Conservation (phyloP, 176 grass and related monocot species). For the Elymus sibiricus region DNA sequence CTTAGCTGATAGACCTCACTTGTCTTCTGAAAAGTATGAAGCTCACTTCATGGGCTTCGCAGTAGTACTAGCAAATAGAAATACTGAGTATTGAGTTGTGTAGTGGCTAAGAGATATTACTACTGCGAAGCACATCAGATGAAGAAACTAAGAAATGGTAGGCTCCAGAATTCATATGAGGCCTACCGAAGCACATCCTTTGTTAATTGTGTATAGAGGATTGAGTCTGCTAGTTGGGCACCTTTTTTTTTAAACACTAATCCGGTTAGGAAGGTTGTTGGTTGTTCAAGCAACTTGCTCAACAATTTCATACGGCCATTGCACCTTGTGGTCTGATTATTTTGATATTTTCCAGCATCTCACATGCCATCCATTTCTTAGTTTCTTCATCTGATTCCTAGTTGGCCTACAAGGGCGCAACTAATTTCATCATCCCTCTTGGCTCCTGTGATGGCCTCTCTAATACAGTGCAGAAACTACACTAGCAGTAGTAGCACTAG, state of each 20-base stretch:
- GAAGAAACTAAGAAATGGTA: too few species aligned
- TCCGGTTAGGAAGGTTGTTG: conserved; percentile 15
- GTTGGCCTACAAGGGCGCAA: not conserved
- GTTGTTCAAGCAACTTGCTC: conserved; percentile 17
- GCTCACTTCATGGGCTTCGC: not conserved
- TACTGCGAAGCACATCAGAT: too few species aligned
- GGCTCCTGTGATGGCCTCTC: not conserved
- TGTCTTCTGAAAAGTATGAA: not conserved
- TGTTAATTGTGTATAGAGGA: not conserved
- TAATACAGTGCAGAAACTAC: not conserved
- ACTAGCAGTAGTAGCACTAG: not conserved
- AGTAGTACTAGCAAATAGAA: conserved; percentile 2
- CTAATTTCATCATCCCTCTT: not conserved
- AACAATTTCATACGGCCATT: not conserved
- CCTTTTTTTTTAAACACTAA: conserved; percentile 13
- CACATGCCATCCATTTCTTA: not conserved
- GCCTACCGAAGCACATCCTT: conserved; percentile 9
- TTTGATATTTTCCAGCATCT: conserved; percentile 3
- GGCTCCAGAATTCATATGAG: not conserved
- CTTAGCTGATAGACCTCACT: conserved; percentile 5
- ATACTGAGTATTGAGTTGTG: not conserved
- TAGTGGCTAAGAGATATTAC: conserved; percentile 1
- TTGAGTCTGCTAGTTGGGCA: not conserved
- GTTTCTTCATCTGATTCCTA: conserved; percentile 5
- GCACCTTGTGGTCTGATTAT: not conserved